phyloP scores from a whole-genome alignment of 2,329 filamentous ascomycete genomes.

The Trichoderma asperellum region DNA sequence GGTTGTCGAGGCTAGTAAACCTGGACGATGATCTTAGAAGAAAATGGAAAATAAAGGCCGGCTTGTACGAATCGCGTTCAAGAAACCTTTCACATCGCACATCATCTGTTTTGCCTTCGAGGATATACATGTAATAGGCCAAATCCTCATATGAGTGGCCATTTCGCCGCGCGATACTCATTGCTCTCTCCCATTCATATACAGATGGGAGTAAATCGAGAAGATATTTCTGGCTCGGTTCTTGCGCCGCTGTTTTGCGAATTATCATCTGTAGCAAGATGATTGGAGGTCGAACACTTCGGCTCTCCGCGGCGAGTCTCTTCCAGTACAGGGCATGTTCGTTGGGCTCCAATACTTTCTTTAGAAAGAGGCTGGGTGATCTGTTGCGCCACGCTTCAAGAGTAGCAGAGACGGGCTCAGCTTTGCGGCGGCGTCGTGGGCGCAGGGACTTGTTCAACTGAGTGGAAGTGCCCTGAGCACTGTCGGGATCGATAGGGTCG shows the following conservation, averaged over 20 bases:
- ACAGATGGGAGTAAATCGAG: slow-evolving; percentile 36
- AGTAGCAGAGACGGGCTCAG: background rate
- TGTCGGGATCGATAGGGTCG: background rate
- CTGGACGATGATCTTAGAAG: slow-evolving; percentile 37
- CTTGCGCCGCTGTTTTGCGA: slow-evolving; percentile 33
- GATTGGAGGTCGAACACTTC: slow-evolving; percentile 38
- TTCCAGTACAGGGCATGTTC: slow-evolving; percentile 30
- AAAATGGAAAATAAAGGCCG: slow-evolving; percentile 41
- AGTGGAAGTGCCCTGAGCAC: background rate
- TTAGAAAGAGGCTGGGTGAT: slow-evolving; percentile 36
- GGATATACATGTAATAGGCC: slow-evolving; percentile 37
- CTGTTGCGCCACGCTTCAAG: slow-evolving; percentile 15
- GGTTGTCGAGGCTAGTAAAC: slow-evolving; percentile 34
- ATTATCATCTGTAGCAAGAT: slow-evolving; percentile 42
- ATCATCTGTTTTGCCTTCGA: slow-evolving; percentile 39
- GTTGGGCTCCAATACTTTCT: slow-evolving; percentile 31
- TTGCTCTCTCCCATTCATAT: slow-evolving; percentile 34
- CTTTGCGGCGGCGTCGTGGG: background rate
- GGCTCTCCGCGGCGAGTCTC: slow-evolving; percentile 34
- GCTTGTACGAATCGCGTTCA: slow-evolving; percentile 33
- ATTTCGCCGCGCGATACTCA: slow-evolving; percentile 32
- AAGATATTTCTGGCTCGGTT: slow-evolving; percentile 31
- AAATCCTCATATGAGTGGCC: slow-evolving; percentile 34
- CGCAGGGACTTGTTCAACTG: background rate
- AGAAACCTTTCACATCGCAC: slow-evolving; percentile 41